These are phyloP conservation scores for Gracilaria domingensis DNA, from an alignment of 23 red algal genomes.

Conservation along the genomic window DNA sequence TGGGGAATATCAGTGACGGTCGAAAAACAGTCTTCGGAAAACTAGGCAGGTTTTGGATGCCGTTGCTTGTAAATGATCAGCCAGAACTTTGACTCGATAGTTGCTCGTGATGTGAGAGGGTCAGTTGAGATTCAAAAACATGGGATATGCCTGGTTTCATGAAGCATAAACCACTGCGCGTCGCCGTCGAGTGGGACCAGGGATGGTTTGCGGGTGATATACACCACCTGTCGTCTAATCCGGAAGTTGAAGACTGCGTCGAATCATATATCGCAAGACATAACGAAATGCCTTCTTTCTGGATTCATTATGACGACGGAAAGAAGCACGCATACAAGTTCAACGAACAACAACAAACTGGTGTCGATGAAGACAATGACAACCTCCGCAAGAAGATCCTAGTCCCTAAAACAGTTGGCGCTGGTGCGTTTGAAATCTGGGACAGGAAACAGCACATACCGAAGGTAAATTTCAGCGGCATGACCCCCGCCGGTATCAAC, in stretches of 20 bases:
- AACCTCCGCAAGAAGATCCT: not conserved
- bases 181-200: not conserved
- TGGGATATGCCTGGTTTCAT: too few relatives aligned
- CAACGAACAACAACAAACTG: not conserved
- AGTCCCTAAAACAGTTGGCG: not conserved
- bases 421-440: not conserved
- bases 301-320: not conserved
- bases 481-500: not conserved
- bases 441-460: not conserved
- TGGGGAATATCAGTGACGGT: not conserved
- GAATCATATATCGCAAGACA: not conserved
- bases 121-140: too few relatives aligned
- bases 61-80: too few relatives aligned
- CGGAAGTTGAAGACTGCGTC: not conserved
- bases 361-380: not conserved
- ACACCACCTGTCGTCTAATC: not conserved
- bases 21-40: not conserved
- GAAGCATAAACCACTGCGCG: not conserved
- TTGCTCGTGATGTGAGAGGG: too few relatives aligned
- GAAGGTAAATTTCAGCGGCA: not conserved
- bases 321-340: not conserved
- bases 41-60: too few relatives aligned
- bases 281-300: not conserved
- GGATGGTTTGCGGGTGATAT: not conserved
- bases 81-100: too few relatives aligned